Evolutionary conservation across 176 grass and related monocot genomes (phyloP).

Genomic region (Canna indica): DNA sequence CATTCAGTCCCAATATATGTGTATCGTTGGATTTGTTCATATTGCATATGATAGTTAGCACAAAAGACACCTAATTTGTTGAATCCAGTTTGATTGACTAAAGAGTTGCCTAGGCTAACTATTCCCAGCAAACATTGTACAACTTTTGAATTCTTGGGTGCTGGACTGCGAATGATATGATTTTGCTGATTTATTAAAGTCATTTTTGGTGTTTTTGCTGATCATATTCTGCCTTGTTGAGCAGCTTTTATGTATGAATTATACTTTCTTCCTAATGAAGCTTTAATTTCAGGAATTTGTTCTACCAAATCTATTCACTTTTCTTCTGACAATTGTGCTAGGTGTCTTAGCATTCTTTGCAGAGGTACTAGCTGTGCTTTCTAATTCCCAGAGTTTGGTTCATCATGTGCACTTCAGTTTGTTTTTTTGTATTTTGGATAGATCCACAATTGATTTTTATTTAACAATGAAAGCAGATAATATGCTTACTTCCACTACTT

Average conservation of each 20-base stretch:
- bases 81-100: not conserved
- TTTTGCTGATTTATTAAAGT: not conserved
- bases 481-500: not conserved
- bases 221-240: not conserved
- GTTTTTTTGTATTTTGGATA: not conserved
- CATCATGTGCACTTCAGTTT: not conserved
- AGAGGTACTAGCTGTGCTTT: not conserved
- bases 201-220: not conserved
- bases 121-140: not conserved
- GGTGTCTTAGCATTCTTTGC: conserved; percentile 1
- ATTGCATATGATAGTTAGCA: not conserved
- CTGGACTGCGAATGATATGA: not conserved
- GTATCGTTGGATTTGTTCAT: not conserved
- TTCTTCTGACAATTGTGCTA: not conserved
- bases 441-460: not conserved
- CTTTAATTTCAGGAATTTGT: conserved; percentile 2
- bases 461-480: not conserved
- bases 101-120: not conserved
- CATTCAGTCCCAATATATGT: not conserved
- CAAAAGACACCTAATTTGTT: not conserved
- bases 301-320: not conserved
- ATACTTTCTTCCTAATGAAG: not conserved
- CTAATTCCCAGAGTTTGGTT: not conserved
- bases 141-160: not conserved
- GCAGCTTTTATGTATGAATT: not conserved